These are phyloP conservation scores for Pseudognaphalium luteoalbum DNA, from an alignment of 129 eudicot species.

Conservation along the genomic window DNA sequence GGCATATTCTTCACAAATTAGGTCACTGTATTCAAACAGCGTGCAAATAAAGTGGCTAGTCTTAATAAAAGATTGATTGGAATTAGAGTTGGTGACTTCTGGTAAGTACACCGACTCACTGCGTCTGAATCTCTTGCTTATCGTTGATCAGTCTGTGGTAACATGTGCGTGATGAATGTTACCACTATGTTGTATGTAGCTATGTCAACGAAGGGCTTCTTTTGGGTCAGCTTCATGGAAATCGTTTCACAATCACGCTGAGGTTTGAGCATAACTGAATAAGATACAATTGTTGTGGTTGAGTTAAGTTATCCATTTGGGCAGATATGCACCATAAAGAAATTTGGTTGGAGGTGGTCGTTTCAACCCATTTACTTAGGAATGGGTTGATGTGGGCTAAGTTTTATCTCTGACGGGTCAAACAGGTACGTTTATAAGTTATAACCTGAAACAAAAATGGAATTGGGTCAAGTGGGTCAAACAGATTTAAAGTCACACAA, in stretches of 20 bases:
- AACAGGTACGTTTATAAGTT: background rate
- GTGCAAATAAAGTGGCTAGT: slow-evolving; percentile 74
- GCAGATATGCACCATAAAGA: background rate
- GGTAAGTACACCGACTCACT: slow-evolving; percentile 46
- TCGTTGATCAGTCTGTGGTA: slow-evolving; percentile 10
- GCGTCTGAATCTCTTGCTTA: slow-evolving; percentile 4
- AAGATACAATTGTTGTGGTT: slow-evolving; percentile 9
- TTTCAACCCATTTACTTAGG: background rate
- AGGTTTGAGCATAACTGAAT: slow-evolving; percentile 46
- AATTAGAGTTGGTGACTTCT: slow-evolving; percentile 83
- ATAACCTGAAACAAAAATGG: background rate
- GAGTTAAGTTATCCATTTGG: background rate
- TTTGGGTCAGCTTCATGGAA: slow-evolving; percentile 92
- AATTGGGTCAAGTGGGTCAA: background rate
- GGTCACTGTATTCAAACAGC: slow-evolving; percentile 89
- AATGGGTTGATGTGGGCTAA: background rate
- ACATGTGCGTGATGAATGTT: slow-evolving; percentile 17
- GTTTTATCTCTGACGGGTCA: background rate
- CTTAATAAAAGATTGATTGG: slow-evolving; percentile 79
- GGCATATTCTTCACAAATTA: slow-evolving; percentile 28
- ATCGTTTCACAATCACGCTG: slow-evolving; percentile 81
- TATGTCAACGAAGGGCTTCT: slow-evolving; percentile 89
- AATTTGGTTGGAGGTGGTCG: slow-evolving; percentile 1
- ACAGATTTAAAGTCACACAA: background rate
- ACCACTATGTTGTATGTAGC: slow-evolving; percentile 46